Base-by-base conservation (phyloP, 257 asterid genomes). In the Scutellaria galericulata region DNA sequence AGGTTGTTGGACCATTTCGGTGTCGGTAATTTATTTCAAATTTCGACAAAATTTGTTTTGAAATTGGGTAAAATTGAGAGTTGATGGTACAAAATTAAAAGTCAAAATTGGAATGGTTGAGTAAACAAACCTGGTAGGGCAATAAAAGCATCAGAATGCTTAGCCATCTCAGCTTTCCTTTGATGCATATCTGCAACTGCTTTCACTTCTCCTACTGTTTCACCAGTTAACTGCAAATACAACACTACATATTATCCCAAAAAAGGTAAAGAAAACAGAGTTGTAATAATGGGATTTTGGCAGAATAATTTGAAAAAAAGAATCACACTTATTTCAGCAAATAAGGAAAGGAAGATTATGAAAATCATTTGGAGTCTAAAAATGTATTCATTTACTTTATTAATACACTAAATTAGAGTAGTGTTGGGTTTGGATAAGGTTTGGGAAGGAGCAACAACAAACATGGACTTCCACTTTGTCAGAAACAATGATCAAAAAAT, bases 181-280 rank as follows among this genome's bases (percentile, higher is more conserved):
- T 94, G 96, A 75, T 94, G 98, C 98, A 94, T 94, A 79, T 80
- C 96, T 78, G 96, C 91, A 76, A 94, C 98, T 71, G 96, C 98
- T 86, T 88, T 94, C 90, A 94, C 97, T 88, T 94, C 96, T 64
- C 98, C 98, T 80, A 94, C 97, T 77, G 97, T 91, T 82, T 78
- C 87, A 70, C 98, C 98, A 82, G 97, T 94, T 88, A 94, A 86
- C 97, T 94, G 96, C 84, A 75, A 58, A 73, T 73, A 78, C 13
- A 58, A 78, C 13, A 58, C 73, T 45, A 66, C 72, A 69, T 56
- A 52, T 31, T 63, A 10, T 8, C 20, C 44, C 45, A 53, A 31
- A 57, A 73, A 66, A 71, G 66, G 69, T 27, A 68, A 55, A 7
- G 20, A 4, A 48, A 31, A 75, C 18, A 11, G 50, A 18, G 50